These are phyloP conservation scores for Oropetium thomaeum DNA, from an alignment of 176 grass and related monocot genomes.

Conservation along the genomic window DNA sequence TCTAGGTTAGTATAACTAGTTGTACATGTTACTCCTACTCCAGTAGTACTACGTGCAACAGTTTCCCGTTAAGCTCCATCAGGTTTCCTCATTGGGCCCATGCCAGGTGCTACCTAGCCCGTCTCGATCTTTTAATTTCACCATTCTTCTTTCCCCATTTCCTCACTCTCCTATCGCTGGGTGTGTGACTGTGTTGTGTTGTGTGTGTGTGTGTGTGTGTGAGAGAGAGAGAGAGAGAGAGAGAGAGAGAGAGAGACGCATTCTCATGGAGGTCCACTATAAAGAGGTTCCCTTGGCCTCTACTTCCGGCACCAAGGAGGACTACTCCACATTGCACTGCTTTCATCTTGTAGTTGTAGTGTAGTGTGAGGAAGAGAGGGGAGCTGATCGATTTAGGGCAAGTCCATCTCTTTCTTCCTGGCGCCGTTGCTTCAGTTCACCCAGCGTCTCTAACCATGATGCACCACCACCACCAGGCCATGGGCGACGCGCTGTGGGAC, in stretches of 20 bases:
- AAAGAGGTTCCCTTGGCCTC: slow-evolving; percentile 31
- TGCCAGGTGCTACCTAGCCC: slow-evolving; percentile 48
- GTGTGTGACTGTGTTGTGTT: neutral
- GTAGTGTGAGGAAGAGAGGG: neutral
- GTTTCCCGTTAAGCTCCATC: slow-evolving; percentile 46
- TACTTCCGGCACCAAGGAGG: slow-evolving; percentile 25
- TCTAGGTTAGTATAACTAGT: neutral
- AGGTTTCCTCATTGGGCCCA: slow-evolving; percentile 58
- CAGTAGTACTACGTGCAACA: slow-evolving; percentile 23
- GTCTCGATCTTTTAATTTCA: slow-evolving; percentile 23
- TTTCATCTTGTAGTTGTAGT: neutral
- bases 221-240: neutral
- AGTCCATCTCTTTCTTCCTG: neutral
- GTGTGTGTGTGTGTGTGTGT: neutral
- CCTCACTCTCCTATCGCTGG: neutral
- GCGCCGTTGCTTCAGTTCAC: neutral
- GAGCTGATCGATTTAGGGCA: neutral
- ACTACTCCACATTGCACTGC: neutral
- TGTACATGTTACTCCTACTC: slow-evolving; percentile 1
- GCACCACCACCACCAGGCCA: slow-evolving; percentile 31
- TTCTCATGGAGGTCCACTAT: slow-evolving; percentile 45
- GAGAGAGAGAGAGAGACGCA: neutral
- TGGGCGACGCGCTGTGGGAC: slow-evolving; percentile 78
- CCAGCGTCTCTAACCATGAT: neutral
- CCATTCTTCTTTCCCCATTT: slow-evolving; percentile 14